Percentiles rank a stretch among this genome's conserved stretches.
These are phyloP conservation scores for Pseudohalonectria lignicola DNA, from an alignment of 2,329 filamentous ascomycete species.

Conservation along the genomic window DNA sequence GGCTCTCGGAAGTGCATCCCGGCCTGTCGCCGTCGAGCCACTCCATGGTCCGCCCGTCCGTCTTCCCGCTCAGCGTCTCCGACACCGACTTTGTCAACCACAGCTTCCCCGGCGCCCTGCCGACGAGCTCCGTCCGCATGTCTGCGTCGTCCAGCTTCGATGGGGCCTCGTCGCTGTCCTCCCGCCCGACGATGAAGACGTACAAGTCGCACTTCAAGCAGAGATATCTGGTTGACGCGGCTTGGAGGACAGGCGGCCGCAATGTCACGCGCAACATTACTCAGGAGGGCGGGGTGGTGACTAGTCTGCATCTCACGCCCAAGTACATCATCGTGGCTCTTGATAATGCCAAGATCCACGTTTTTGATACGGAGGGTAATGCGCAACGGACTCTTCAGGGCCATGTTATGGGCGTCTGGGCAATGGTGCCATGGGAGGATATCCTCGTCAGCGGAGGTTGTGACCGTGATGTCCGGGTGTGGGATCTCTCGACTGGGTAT, in stretches of 20 bases:
- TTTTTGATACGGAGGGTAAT: slow-evolving; percentile 86
- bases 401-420: slow-evolving; percentile 99
- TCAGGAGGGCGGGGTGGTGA: slow-evolving; percentile 93
- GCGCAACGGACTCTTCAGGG: slow-evolving; percentile 83
- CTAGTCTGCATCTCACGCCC: slow-evolving; percentile 82
- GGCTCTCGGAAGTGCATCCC: slow-evolving; percentile 38
- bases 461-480: slow-evolving; percentile 91
- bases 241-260: slow-evolving; percentile 86
- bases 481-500: slow-evolving; percentile 90
- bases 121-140: slow-evolving; percentile 20
- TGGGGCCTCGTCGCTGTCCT: slow-evolving; percentile 26
- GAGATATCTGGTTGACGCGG: slow-evolving; percentile 90
- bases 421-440: slow-evolving; percentile 95
- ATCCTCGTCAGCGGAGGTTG: slow-evolving; percentile 91
- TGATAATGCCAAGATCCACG: slow-evolving; percentile 97
- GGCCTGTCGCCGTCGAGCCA: slow-evolving; percentile 10
- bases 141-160: slow-evolving; percentile 44
- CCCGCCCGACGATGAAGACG: slow-evolving; percentile 59
- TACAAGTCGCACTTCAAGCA: slow-evolving; percentile 98
- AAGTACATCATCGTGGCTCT: slow-evolving; percentile 97
- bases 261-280: slow-evolving; percentile 81
- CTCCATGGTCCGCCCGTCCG: slow-evolving; percentile 17
- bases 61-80: slow-evolving; percentile 20
- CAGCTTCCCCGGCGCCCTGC: slow-evolving; percentile 33
- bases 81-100: slow-evolving; percentile 21